Evolutionary conservation across 768 basidiomycete genomes (phyloP).

Genomic region (Tricholoma furcatifolium): DNA sequence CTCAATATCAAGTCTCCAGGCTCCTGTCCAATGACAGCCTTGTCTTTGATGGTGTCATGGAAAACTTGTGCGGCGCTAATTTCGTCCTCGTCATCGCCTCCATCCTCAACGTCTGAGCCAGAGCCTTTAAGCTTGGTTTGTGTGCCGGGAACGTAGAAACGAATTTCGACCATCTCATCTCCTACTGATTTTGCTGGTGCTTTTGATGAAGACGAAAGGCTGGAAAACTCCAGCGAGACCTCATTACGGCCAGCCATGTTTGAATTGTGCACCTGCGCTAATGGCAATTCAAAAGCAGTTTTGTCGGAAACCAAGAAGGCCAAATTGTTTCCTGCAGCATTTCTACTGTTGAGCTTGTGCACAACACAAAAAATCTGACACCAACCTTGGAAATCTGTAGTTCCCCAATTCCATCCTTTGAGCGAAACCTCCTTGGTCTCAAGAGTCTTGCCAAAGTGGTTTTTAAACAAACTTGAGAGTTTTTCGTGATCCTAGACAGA

Average conservation of each 20-base stretch:
- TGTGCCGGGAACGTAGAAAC: conserved; percentile 91
- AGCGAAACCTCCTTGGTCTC: conserved; percentile 86
- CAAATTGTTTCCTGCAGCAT: conserved; percentile 74
- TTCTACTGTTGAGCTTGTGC: not conserved
- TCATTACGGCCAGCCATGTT: conserved; percentile 97
- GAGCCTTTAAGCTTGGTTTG: conserved; percentile 53
- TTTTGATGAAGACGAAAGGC: conserved; percentile 42
- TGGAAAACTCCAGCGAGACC: conserved; percentile 94
- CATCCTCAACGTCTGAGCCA: conserved; percentile 72
- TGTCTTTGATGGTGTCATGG: conserved; percentile 95
- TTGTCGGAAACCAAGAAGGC: conserved; percentile 89
- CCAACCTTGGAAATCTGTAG: conserved; percentile 88
- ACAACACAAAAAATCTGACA: conserved; percentile 14
- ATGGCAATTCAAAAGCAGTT: conserved; percentile 86
- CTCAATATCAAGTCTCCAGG: conserved; percentile 90
- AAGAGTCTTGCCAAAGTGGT: conserved; percentile 81
- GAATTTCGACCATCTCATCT: conserved; percentile 94
- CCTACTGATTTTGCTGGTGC: conserved; percentile 37
- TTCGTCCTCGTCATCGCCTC: conserved; percentile 73
- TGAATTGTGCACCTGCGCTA: conserved; percentile 88
- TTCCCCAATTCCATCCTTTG: conserved; percentile 99
- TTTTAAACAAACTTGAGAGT: conserved; percentile 76
- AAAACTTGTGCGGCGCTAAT: conserved; percentile 93
- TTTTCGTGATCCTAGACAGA: conserved; percentile 83
- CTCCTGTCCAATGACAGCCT: conserved; percentile 90